phyloP scores from a whole-genome alignment of 192 early-diverging fungal genomes.

The Phlyctochytrium bullatum region DNA sequence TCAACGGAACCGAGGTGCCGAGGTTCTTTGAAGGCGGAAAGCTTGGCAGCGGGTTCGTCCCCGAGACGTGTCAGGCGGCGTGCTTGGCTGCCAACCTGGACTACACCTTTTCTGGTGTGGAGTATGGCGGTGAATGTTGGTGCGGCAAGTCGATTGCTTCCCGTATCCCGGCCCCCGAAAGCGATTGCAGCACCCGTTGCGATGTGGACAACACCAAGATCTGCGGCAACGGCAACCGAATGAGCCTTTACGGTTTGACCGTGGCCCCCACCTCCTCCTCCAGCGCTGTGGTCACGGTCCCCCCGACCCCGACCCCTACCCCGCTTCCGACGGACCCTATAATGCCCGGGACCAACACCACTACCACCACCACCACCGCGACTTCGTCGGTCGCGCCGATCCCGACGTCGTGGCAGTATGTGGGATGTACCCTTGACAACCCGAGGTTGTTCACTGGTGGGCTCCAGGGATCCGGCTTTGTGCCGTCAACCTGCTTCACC shows the following conservation, averaged over 20 bases:
- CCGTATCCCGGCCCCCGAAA: background rate
- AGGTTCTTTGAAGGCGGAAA: background rate
- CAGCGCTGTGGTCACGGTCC: background rate
- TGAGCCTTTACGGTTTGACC: background rate
- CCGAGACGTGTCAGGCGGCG: background rate
- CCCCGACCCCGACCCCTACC: background rate
- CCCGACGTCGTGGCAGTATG: background rate
- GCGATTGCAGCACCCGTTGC: background rate
- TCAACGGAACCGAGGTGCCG: background rate
- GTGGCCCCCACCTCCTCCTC: background rate
- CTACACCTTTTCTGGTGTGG: background rate
- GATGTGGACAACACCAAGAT: background rate
- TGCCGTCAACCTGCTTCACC: background rate
- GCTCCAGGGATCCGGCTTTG: background rate
- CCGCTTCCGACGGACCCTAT: background rate
- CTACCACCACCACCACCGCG: slow-evolving; percentile 1
- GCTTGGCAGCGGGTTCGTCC: background rate
- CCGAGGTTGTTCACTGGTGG: background rate
- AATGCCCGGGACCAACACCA: slow-evolving; percentile 1
- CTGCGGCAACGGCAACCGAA: background rate
- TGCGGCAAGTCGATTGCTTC: background rate
- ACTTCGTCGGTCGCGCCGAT: background rate
- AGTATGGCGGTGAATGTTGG: slow-evolving; percentile 10
- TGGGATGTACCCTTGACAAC: background rate
- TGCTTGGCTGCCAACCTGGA: background rate